A percentile compares a stretch with the other conserved stretches of the same genome.
Evolutionary conservation across 805 yeast genomes (phyloP).

Genomic region (Komagataella pseudopastoris): DNA sequence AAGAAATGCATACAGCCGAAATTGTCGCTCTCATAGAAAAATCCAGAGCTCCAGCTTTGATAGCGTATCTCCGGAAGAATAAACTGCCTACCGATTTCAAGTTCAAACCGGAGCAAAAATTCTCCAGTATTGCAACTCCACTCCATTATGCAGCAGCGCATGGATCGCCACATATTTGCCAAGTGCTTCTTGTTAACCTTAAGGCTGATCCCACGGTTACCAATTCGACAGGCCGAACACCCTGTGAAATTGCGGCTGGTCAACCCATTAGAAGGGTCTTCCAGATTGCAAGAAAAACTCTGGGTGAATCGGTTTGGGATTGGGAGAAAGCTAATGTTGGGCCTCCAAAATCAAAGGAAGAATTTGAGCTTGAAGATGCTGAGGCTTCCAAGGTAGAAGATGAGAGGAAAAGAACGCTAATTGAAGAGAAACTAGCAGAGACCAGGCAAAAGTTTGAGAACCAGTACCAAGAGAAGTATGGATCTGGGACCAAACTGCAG

Average conservation of each 20-base stretch:
- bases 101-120: constrained; percentile 42
- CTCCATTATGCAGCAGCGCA: constrained; percentile 67
- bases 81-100: constrained; percentile 36
- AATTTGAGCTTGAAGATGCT: constrained; percentile 29
- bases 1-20: constrained; percentile 43
- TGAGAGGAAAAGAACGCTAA: constrained; percentile 22
- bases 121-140: constrained; percentile 50
- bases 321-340: constrained; percentile 65
- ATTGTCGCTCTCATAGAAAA: constrained; percentile 48
- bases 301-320: constrained; percentile 59
- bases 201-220: constrained; percentile 56
- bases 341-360: constrained; percentile 41
- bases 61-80: constrained; percentile 47
- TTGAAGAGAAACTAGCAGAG: constrained; percentile 28
- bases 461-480: constrained; percentile 13
- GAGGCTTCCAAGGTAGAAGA: constrained; percentile 23
- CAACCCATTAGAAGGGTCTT: constrained; percentile 36
- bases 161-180: constrained; percentile 55
- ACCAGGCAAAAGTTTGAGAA: constrained; percentile 25
- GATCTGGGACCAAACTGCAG: constrained; percentile 21
- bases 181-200: constrained; percentile 42
- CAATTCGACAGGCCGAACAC: constrained; percentile 43
- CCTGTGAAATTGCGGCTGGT: constrained; percentile 52
- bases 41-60: constrained; percentile 64
- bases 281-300: constrained; percentile 47